phyloP scores from a whole-genome alignment of 2,329 filamentous ascomycete genomes.

The Sclerotinia nivalis region DNA sequence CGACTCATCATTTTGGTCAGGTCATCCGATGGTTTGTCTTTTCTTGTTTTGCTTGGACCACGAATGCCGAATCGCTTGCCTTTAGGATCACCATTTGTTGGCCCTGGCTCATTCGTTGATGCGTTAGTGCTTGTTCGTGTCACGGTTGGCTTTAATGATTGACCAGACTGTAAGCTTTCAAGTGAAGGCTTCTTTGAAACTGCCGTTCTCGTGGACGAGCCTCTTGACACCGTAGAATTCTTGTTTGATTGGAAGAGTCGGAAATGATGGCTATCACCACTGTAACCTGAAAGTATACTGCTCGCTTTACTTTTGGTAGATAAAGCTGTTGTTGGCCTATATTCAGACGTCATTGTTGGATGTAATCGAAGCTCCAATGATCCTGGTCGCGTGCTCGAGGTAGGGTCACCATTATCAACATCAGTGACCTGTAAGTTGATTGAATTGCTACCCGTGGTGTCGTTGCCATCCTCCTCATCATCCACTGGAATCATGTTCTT shows the following conservation, averaged over 20 bases:
- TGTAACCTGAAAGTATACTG: constrained; percentile 35
- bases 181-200: constrained; percentile 39
- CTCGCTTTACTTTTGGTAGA: constrained; percentile 32
- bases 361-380: constrained; percentile 80
- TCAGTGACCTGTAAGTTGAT: constrained; percentile 30
- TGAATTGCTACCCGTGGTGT: constrained; percentile 38
- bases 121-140: constrained; percentile 33
- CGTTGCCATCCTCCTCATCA: constrained; percentile 41
- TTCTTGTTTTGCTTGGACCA: constrained; percentile 52
- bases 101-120: constrained; percentile 32
- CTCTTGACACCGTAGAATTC: constrained; percentile 30
- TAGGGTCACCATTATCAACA: constrained; percentile 50
- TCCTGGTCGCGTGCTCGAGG: constrained; percentile 64
- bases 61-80: constrained; percentile 56
- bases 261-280: constrained; percentile 44
- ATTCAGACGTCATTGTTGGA: constrained; percentile 71
- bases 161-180: constrained; percentile 39
- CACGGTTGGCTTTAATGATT: constrained; percentile 34
- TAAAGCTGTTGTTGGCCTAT: constrained; percentile 33
- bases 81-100: constrained; percentile 40
- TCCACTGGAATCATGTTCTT: constrained; percentile 50
- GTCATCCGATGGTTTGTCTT: constrained; percentile 76
- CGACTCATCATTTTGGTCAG: constrained; percentile 94
- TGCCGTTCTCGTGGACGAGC: constrained; percentile 29
- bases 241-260: constrained; percentile 47